Percentiles rank a stretch among this genome's conserved stretches.
Conservation (phyloP, 2,329 filamentous ascomycete species). For the Septoria linicola region DNA sequence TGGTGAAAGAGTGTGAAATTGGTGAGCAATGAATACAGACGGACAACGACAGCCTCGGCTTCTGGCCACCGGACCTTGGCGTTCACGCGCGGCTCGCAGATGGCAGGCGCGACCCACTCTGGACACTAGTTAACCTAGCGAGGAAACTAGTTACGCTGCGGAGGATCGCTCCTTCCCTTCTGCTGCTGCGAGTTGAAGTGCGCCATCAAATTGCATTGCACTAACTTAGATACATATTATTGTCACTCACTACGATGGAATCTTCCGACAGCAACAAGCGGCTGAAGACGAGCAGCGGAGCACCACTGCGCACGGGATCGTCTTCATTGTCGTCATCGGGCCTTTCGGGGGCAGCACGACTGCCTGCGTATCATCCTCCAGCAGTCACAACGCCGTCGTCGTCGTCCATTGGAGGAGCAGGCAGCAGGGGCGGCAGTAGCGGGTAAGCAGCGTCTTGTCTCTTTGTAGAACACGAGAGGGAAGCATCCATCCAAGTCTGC, state of each 20-base stretch:
- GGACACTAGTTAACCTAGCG: too few species aligned
- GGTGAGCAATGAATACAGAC: too few species aligned
- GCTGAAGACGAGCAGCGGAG: constrained; percentile 31
- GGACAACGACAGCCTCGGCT: too few species aligned
- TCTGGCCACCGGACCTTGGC: too few species aligned
- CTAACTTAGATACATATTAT: too few species aligned
- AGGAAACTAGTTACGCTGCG: not conserved
- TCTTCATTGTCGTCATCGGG: too few species aligned
- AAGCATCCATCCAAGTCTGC: not conserved
- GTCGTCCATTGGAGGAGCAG: constrained; percentile 16
- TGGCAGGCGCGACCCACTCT: too few species aligned
- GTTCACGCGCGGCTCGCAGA: too few species aligned
- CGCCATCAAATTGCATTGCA: too few species aligned
- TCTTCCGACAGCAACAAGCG: constrained; percentile 32
- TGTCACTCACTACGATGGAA: constrained; percentile 19
- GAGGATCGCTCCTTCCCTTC: constrained; percentile 11
- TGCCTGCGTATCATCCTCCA: constrained; percentile 35
- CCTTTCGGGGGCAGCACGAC: constrained; percentile 27
- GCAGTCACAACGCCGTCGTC: too few species aligned
- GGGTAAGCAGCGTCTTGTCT: constrained; percentile 9
- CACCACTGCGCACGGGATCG: constrained; percentile 30
- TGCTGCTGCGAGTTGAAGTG: too few species aligned
- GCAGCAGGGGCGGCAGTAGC: constrained; percentile 23
- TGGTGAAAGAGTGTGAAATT: too few species aligned
- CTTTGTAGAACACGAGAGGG: constrained; percentile 5